Conservation (phyloP, 768 basidiomycete species). For the Mycena venus region DNA sequence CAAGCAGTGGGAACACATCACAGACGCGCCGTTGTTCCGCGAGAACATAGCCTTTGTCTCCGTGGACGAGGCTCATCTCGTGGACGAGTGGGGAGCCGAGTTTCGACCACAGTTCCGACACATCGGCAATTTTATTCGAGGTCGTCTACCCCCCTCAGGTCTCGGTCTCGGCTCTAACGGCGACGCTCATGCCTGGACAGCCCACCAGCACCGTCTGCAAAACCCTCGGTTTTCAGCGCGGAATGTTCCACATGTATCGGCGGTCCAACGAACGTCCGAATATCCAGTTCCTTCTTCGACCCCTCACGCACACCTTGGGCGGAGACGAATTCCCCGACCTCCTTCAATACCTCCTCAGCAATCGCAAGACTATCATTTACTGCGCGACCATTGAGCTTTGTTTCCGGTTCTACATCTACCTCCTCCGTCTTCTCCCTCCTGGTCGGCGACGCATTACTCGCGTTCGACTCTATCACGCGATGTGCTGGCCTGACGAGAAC, state of each 20-base stretch:
- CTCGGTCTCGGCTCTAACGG: conserved; percentile 18
- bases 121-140: conserved; percentile 22
- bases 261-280: conserved; percentile 25
- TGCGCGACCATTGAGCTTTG: too few relatives aligned
- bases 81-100: conserved; percentile 24
- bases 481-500: conserved; percentile 28
- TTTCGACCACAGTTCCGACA: conserved; percentile 13
- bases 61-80: conserved; percentile 23
- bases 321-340: conserved; percentile 22
- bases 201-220: conserved; percentile 4
- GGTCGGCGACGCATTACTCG: conserved; percentile 13
- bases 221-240: conserved; percentile 14
- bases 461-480: conserved; percentile 25
- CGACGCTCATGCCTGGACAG: conserved; percentile 25
- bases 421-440: conserved; percentile 12
- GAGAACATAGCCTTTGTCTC: too few relatives aligned
- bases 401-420: conserved; percentile 23
- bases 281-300: background rate
- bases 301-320: conserved; percentile 16
- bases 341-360: background rate
- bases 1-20: conserved; percentile 16
- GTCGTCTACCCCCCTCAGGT: conserved; percentile 17
- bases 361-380: conserved; percentile 26
- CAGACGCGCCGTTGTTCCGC: background rate
- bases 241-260: conserved; percentile 3